These are phyloP conservation scores for Cladobotryum protrusum DNA, from an alignment of 2,329 filamentous ascomycete genomes.

Conservation along the genomic window DNA sequence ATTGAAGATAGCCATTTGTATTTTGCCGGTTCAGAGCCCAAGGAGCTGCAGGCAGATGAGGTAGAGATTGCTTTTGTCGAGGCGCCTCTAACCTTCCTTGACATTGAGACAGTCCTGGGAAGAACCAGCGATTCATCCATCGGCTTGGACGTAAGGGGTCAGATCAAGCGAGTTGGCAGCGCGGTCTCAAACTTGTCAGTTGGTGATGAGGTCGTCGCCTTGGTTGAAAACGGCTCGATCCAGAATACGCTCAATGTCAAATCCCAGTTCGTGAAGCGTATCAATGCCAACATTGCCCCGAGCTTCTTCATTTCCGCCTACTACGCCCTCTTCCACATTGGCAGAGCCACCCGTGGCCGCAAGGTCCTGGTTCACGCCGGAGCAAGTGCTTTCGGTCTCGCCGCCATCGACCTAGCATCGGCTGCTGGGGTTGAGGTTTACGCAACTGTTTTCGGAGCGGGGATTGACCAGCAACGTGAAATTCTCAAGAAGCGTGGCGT, in stretches of 20 bases:
- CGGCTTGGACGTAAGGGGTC: conserved; percentile 37
- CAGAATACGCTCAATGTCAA: conserved; percentile 29
- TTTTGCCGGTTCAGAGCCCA: conserved; percentile 17
- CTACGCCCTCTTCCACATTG: conserved; percentile 33
- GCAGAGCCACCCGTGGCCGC: conserved; percentile 20
- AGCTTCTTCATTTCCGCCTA: conserved; percentile 36
- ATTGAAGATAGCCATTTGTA: conserved; percentile 19
- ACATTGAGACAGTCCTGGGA: conserved; percentile 32
- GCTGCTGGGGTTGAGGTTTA: conserved; percentile 35
- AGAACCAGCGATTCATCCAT: conserved; percentile 24
- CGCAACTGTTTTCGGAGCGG: conserved; percentile 30
- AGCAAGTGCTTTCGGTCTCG: conserved; percentile 37
- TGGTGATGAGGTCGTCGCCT: conserved; percentile 38
- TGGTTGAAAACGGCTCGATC: conserved; percentile 30
- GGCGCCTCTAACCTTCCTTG: conserved; percentile 29
- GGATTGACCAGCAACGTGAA: conserved; percentile 27
- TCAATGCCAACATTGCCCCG: conserved; percentile 25
- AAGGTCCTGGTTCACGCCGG: conserved; percentile 40
- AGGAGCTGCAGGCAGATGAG: conserved; percentile 24
- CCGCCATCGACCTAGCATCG: conserved; percentile 36
- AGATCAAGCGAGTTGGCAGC: conserved; percentile 29
- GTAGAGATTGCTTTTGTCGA: conserved; percentile 36
- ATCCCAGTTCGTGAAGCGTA: conserved; percentile 29
- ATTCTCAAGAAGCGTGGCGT: conserved; percentile 32
- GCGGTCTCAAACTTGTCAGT: conserved; percentile 24